Base-by-base conservation (phyloP, 352 stramenopile species). In the Phytopythium mirpurense region DNA sequence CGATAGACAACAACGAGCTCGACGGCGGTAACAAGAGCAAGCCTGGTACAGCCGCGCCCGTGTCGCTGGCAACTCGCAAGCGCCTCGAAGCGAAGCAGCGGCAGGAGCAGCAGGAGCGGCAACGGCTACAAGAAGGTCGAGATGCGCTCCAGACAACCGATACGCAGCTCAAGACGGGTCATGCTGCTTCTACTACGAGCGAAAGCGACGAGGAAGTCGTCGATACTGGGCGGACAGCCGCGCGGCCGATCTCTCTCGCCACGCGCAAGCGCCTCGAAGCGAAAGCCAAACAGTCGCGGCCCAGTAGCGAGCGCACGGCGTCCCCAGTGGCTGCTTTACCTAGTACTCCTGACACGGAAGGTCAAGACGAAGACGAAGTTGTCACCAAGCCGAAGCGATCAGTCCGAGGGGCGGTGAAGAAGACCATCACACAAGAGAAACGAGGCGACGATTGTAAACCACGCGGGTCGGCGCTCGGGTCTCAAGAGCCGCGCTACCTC, bases 401-500 rank as follows among this genome's bases (percentile, higher is more conserved):
- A 11, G 44, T 5, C 1, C 44, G 46, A 0, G 62, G 40, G 35
- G 24, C 46, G 0, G 43, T 37, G 56, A 66, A 66, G 16, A 67
- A 57, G 15, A n/a, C 40, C 34, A 24, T 14, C 10, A 1, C 29
- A 4, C 35, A 47, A 29, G 36, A 54, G 1, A 32, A 36, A n/a
- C 57, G 60, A 58, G 5, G 32, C 5, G 19, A 56, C 54, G 38
- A 32, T 9, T 35, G 32, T 26, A 71, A 62, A 14, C 16, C 59
- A 14, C 53, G 60, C 11, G 24, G 44, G 26, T 55, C 48, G 6
- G 55, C 47, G 38, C 26, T 47, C 14, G 68, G 56, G 21, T 84
- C 84, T 14, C 75, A 88, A 53, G 79, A 89, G n/a, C 68, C 75
- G 2, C 62, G 65, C 40, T 93, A 93, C 29, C 43, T 93, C 11